These are phyloP conservation scores for Amniculicola lignicola DNA, from an alignment of 495 filamentous ascomycete genomes.

Conservation along the genomic window DNA sequence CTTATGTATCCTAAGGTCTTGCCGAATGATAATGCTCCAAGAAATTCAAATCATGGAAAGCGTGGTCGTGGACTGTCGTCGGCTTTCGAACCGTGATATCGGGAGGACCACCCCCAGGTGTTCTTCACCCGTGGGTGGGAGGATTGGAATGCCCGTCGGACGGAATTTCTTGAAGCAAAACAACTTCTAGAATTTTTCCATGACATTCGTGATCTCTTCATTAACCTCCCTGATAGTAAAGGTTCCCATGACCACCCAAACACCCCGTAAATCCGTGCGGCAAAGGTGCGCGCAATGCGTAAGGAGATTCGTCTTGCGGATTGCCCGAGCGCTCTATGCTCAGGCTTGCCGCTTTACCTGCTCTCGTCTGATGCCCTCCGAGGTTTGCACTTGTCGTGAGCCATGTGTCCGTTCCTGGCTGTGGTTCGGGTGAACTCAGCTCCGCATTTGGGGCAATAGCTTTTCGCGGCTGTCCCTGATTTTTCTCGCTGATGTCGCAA, in stretches of 20 bases:
- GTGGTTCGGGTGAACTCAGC: conserved; percentile 91
- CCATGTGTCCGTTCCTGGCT: conserved; percentile 81
- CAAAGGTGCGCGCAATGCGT: conserved; percentile 5
- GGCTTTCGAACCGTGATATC: neutral
- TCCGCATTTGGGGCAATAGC: conserved; percentile 80
- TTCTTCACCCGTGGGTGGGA: neutral
- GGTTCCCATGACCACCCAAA: conserved; percentile 2
- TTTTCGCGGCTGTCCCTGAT: conserved; percentile 81
- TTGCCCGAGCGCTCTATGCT: conserved; percentile 30
- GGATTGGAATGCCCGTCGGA: neutral
- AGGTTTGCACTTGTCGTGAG: conserved; percentile 85
- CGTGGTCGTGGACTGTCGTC: neutral
- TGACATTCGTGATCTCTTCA: conserved; percentile 1
- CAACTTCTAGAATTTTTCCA: conserved; percentile 1
- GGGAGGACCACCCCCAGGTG: no score
- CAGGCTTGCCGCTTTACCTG: conserved; percentile 31
- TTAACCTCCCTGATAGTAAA: neutral
- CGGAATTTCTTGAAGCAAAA: conserved; percentile 1
- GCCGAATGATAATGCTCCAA: conserved; percentile 8
- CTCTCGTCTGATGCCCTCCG: conserved; percentile 43
- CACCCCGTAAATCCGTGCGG: conserved; percentile 5
- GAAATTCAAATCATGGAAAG: neutral
- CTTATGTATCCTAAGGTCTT: conserved; percentile 1
- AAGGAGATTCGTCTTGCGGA: conserved; percentile 13
- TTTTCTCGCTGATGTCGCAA: conserved; percentile 92